Conservation (phyloP, 2,329 filamentous ascomycete genomes). For the Meredithiella fracta region DNA sequence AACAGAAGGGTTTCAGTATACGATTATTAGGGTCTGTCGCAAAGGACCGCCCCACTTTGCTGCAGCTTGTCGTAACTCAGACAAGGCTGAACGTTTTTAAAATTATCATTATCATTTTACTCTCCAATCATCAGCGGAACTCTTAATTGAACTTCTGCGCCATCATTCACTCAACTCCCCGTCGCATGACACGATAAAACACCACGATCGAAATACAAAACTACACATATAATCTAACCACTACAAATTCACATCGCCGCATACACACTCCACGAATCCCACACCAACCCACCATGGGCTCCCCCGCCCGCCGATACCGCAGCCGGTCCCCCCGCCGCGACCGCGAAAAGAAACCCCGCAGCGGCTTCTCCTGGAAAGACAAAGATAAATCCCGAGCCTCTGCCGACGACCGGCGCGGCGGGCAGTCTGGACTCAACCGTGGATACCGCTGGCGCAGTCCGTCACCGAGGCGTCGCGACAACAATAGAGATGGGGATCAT, state of each 20-base stretch:
- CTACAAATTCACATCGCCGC: no score
- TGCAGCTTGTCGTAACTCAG: background rate
- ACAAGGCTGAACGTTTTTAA: background rate
- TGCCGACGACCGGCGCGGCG: slow-evolving; percentile 21
- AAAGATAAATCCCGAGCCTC: slow-evolving; percentile 27
- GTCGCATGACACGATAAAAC: no score
- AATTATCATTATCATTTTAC: background rate
- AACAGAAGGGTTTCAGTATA: no score
- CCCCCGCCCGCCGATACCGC: background rate
- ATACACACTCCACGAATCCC: background rate
- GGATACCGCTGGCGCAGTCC: slow-evolving; percentile 16
- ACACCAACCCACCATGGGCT: background rate
- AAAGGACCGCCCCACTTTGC: background rate
- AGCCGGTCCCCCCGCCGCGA: slow-evolving; percentile 23
- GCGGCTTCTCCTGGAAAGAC: slow-evolving; percentile 39
- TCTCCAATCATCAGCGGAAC: background rate
- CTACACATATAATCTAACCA: no score
- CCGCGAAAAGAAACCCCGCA: slow-evolving; percentile 17
- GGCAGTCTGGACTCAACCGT: slow-evolving; percentile 24
- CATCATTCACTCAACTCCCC: background rate
- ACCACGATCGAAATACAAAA: background rate
- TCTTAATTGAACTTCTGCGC: background rate
- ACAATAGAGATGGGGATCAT: background rate
- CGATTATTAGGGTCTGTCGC: background rate
- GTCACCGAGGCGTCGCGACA: slow-evolving; percentile 3